Base-by-base conservation (phyloP, 495 filamentous ascomycete genomes). In the Talaromyces nanjingensis region DNA sequence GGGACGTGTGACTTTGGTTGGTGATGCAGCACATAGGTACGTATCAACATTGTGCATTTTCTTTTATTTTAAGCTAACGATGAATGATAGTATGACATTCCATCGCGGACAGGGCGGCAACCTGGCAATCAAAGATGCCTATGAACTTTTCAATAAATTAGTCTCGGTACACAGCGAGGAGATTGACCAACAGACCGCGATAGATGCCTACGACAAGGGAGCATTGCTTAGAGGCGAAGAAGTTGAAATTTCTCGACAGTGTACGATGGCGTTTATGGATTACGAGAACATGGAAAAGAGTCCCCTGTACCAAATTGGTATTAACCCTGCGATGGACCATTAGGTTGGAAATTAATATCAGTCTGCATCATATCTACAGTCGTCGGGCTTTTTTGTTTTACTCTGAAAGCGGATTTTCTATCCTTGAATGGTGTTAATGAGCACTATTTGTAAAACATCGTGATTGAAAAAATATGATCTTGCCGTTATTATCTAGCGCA, bases 181-280 rank as follows among this genome's bases (percentile, higher is more conserved):
- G 37, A 42, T 1, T 42, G 37, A 42, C 12, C 37, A 16, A 5
- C 16, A 42, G 4, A 42, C 37, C 4, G 37, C 37, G 14, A 42
- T 42, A 4, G 37, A 42, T 16, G 4, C 58, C n/a, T 60, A 60
- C 58, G 58, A 60, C 22, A 60, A 45, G 16, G 58, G 33, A 22
- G 58, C 58, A 11, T 42, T 60, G 6, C 14, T 37, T 3, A 8
- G 58, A 6, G 33, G 58, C 18, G 58, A 37, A 39, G 58, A 60
- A 45, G 58, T 60, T 11, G 58, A 60, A 12, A 60, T 60, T 39
- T 60, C 58, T n/a, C 33, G 58, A 42, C 29, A 42, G n/a, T 34
- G 29, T 42, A 60, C 29, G 7, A 60, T 60, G 34, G 58, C 58
- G 8, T 60, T 60, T 24, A 12, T 60, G 5, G 58, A 60, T n/a